These are phyloP conservation scores for Boletellus emodensis DNA, from an alignment of 768 basidiomycete species.

Conservation along the genomic window DNA sequence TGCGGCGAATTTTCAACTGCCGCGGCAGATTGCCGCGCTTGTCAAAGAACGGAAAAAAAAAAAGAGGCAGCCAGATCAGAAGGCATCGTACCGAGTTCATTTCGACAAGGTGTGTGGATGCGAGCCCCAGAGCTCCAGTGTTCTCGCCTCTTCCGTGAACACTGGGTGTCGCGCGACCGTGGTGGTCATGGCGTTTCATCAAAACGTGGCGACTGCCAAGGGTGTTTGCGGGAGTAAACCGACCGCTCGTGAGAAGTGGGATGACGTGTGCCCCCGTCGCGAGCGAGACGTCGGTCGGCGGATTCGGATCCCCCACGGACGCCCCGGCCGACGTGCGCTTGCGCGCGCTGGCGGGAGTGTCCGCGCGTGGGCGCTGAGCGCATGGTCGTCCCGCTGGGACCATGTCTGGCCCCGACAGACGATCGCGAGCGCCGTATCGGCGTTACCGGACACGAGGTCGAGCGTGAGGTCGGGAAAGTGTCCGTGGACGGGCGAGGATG, in stretches of 20 bases:
- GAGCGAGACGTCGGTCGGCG: slow-evolving; percentile 46
- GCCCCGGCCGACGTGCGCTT: slow-evolving; percentile 44
- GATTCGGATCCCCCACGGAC: slow-evolving; percentile 50
- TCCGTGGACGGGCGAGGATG: slow-evolving; percentile 22
- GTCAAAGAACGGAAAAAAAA: not conserved
- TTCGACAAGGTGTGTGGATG: too few species aligned
- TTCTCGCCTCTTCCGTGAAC: slow-evolving; percentile 42
- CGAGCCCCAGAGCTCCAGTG: slow-evolving; percentile 42
- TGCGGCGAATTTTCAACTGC: too few species aligned
- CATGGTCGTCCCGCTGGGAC: slow-evolving; percentile 50
- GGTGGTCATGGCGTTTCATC: not conserved
- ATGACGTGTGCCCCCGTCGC: slow-evolving; percentile 53
- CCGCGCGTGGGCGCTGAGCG: slow-evolving; percentile 42
- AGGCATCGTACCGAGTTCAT: not conserved
- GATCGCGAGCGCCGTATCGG: slow-evolving; percentile 46
- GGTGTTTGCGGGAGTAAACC: slow-evolving; percentile 20
- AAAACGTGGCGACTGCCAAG: not conserved
- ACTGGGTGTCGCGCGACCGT: slow-evolving; percentile 22
- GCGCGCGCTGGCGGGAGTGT: slow-evolving; percentile 24
- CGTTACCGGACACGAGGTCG: slow-evolving; percentile 44
- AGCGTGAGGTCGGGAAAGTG: slow-evolving; percentile 46
- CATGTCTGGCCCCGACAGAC: slow-evolving; percentile 54
- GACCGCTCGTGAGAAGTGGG: slow-evolving; percentile 48
- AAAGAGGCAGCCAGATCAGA: too few species aligned
- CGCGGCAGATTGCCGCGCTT: too few species aligned